Percentiles rank a stretch among this genome's conserved stretches.
Conservation (phyloP, 495 filamentous ascomycete species). For the Aspergillus homomorphus region DNA sequence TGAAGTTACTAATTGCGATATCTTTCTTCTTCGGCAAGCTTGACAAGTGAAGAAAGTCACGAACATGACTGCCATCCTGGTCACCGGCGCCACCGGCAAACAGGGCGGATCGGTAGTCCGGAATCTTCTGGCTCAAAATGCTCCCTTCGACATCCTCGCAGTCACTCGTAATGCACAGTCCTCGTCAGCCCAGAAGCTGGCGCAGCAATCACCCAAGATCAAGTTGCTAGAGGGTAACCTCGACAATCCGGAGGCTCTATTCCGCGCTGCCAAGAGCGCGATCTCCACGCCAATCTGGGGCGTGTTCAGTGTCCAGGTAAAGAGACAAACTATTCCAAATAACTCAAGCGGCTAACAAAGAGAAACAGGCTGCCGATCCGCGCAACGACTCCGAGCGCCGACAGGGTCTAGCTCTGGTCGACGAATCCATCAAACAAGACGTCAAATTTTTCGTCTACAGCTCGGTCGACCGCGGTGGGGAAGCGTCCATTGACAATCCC, state of each 20-base stretch:
- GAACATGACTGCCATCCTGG: slow-evolving; percentile 38
- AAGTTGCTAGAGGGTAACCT: slow-evolving; percentile 59
- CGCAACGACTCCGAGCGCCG: slow-evolving; percentile 47
- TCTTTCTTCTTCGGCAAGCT: too few relatives aligned
- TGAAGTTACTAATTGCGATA: too few relatives aligned
- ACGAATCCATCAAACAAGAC: slow-evolving; percentile 52
- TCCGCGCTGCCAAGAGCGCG: slow-evolving; percentile 41
- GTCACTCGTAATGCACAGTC: slow-evolving; percentile 61
- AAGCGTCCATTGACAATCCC: slow-evolving; percentile 50
- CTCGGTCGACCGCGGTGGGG: slow-evolving; percentile 66
- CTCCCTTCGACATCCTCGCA: slow-evolving; percentile 60
- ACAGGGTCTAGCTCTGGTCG: slow-evolving; percentile 62
- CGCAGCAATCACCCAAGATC: slow-evolving; percentile 41
- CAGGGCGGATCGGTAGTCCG: slow-evolving; percentile 64
- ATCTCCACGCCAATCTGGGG: slow-evolving; percentile 49
- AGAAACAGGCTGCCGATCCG: too few relatives aligned
- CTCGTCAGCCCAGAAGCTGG: slow-evolving; percentile 50
- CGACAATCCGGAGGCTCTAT: slow-evolving; percentile 49
- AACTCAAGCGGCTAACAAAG: too few relatives aligned
- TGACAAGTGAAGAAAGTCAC: too few relatives aligned
- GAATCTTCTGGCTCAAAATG: slow-evolving; percentile 46
- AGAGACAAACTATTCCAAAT: too few relatives aligned
- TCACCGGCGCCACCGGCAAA: slow-evolving; percentile 71
- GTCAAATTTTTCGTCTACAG: slow-evolving; percentile 65
- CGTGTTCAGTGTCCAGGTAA: slow-evolving; percentile 48